These are phyloP conservation scores for Irpex sp. DNA, from an alignment of 1,284 basidiomycete species.

Conservation along the genomic window DNA sequence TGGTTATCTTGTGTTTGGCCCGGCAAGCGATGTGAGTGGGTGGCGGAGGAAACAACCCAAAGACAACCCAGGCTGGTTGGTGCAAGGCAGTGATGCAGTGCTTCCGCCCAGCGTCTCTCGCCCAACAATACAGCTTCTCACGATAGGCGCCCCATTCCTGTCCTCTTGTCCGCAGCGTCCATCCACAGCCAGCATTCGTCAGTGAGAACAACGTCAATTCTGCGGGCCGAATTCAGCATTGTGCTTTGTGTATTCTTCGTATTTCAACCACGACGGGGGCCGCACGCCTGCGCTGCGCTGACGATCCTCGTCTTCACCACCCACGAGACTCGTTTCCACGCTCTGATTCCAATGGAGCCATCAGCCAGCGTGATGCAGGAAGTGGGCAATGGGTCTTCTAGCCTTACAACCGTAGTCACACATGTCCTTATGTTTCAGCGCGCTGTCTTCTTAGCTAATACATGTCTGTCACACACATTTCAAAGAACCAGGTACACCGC, in stretches of 20 bases:
- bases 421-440: no score
- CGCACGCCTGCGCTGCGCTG: no score
- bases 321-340: background rate
- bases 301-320: no score
- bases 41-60: background rate
- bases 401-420: no score
- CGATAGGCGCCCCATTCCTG: background rate
- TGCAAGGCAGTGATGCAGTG: background rate
- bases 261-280: background rate
- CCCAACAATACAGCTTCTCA: background rate
- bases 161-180: background rate
- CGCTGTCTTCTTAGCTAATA: no score
- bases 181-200: background rate
- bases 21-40: background rate
- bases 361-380: background rate
- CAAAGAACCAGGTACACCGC: no score
- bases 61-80: background rate
- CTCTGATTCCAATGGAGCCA: background rate
- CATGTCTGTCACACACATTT: no score
- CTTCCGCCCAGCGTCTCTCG: background rate
- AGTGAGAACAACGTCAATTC: background rate
- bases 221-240: background rate
- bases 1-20: background rate
- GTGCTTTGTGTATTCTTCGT: background rate
- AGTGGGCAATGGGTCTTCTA: no score